Evolutionary conservation across 2,329 filamentous ascomycete species (phyloP).

Genomic region (Penicillium sp.): DNA sequence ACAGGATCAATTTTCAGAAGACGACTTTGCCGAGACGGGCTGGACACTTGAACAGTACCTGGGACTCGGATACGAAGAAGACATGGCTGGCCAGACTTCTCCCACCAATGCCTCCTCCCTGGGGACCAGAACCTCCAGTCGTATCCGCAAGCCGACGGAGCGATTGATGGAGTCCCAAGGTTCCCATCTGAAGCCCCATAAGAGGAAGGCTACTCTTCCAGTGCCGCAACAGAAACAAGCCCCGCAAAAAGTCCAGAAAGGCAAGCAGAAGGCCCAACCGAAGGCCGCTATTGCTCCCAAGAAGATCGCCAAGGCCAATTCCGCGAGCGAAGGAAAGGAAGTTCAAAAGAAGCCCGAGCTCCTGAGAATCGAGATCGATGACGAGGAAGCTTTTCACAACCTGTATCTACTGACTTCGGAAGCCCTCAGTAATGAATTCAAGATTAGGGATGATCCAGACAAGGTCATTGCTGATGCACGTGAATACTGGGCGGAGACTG

Average conservation of each 20-base stretch:
- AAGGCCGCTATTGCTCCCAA: background rate
- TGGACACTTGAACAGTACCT: conserved; percentile 19
- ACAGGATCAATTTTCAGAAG: conserved; percentile 7
- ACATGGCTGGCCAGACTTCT: conserved; percentile 11
- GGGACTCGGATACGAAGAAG: conserved; percentile 8
- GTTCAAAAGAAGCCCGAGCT: background rate
- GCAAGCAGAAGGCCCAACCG: background rate
- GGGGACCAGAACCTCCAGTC: conserved; percentile 25
- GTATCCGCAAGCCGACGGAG: conserved; percentile 20
- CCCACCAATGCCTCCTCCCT: conserved; percentile 18
- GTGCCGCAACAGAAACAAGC: background rate
- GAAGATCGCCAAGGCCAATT: background rate
- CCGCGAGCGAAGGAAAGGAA: conserved; percentile 1
- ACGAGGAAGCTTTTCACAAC: conserved; percentile 4
- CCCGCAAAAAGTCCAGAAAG: background rate
- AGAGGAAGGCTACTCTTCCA: conserved; percentile 2
- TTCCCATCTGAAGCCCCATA: conserved; percentile 13
- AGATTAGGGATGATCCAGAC: conserved; percentile 5
- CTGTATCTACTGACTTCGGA: conserved; percentile 9
- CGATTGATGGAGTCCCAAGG: conserved; percentile 30
- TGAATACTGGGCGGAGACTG: background rate
- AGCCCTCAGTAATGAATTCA: conserved; percentile 12
- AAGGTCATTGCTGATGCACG: conserved; percentile 6
- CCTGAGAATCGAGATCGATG: conserved; percentile 7
- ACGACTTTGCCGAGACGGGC: conserved; percentile 15